Evolutionary conservation across 1,284 basidiomycete genomes (phyloP), one percentile per base, ranked within the genome.

Genomic region (Leccinum pachyderme): DNA sequence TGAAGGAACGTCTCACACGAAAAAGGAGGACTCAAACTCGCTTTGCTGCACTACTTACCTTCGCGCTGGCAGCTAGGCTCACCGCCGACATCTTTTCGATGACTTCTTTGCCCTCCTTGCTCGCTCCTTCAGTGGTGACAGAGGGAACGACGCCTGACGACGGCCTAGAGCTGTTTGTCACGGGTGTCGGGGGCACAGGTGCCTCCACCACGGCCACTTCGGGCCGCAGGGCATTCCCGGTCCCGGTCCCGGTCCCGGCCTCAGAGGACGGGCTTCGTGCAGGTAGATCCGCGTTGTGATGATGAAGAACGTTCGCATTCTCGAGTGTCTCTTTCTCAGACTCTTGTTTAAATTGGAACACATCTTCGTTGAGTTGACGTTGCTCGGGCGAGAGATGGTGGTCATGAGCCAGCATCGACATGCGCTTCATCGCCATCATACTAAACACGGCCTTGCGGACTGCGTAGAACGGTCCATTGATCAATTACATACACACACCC

Each of bases 401-500:
- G 15, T 49, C 54, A 55, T 63, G 69, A 59, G 69, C 65, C 2
- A 84, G 77, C 45, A 76, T 76, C 45, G 83, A 81, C 84, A 94
- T 86, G 60, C 91, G 80, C 68, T 86, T 87, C 72, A 93, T 83
- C 25, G 92, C 91, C 70, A 88, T 87, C 78, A 95, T 92, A 49
- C 89, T 85, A 67, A 88, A 80, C 8, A 92, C 89, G 7, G 91
- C 93, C 67, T 91, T 92, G 62, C 89, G 85, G 89, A 93, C 91
- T 92, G 70, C 15, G 56, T 8, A 29, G 37, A 52, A 32, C 28
- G 35, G 52, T 50, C 45, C 3, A 13, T 43, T 41, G 41, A 29
- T 57, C 45, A 60, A 35, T 29, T 5, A 50, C 31, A 53, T 11
- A 24, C 15, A n/a, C 18, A 32, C 12, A 28, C 12, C 18, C 12